Evolutionary conservation across 768 basidiomycete genomes (phyloP), one percentile per base, ranked within the genome.

Genomic region (Rubroboletus pulcherrimus): DNA sequence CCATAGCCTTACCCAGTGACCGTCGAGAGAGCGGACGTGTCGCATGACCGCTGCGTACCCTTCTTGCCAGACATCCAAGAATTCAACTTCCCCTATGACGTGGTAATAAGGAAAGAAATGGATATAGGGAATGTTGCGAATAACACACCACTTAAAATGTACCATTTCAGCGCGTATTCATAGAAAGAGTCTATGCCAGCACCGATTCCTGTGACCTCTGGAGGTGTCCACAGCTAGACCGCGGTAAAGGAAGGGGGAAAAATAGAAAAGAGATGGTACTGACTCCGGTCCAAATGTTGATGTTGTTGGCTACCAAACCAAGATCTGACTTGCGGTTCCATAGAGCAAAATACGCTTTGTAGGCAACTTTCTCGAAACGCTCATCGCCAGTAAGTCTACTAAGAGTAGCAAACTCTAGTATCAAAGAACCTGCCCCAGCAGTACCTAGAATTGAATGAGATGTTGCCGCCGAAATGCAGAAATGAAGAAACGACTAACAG

Each of bases 111-210:
- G 48, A 44, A 46, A 31, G 14, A 40, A 21, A 37, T 10, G 15
- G 4, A 40, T 26, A 10, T 29, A 24, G 38, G 12, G 26, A 31
- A 51, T 40, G 4, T 31, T 34, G 14, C 10, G 17, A 45, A 45
- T 17, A 39, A 70, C 76, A 35, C 60, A 87, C 88, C 87, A 63
- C 89, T 92, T 66, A 93, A 65, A 39, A 96, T 85, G 67, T 94
- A 93, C 85, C 92, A 93, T 66, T 95, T 95, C 42, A 94, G 71
- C 11, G 93, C 90, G 70, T 95, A 95, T 68, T 99, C 97, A 66
- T 89, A 94, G 69, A 96, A 97, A 4, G 91, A 93, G 69, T 98
- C 97, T 41, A 97, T 86, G 1, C 97, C 97, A 7, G 97, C 97
- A 26, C 96, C 96, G 33, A 95, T 89, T 1, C 88, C 82, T 29